A percentile compares a stretch with the other conserved stretches of the same genome.
These are phyloP conservation scores for Trypanosoma congolense DNA, from an alignment of 208 protist species.

Conservation along the genomic window DNA sequence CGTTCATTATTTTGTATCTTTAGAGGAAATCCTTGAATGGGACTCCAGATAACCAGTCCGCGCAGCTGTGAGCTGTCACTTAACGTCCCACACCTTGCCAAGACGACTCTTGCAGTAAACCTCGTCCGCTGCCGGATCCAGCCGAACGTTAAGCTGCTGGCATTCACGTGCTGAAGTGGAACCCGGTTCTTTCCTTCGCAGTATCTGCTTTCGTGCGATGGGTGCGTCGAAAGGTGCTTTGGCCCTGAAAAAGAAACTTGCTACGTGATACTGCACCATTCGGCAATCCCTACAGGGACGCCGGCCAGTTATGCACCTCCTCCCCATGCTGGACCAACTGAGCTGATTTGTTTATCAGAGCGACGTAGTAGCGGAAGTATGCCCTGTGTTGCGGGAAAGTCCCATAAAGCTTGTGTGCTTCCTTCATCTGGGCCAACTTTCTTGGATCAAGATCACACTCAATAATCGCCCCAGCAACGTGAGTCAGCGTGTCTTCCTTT, in stretches of 20 bases:
- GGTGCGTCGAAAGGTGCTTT: not conserved
- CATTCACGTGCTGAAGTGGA: conserved; percentile 3
- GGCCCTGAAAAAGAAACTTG: conserved; percentile 1
- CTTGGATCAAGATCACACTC: conserved; percentile 10
- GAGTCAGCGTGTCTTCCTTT: conserved; percentile 5
- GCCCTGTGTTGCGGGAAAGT: not conserved
- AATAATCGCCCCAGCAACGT: conserved; percentile 3
- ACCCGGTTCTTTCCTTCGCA: not conserved
- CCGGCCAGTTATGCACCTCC: not conserved
- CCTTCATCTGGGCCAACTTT: conserved; percentile 2
- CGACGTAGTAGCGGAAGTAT: not conserved
- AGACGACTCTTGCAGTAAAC: no score
- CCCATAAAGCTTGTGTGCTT: conserved; percentile 7
- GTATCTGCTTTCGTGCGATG: not conserved
- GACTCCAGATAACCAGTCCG: no score
- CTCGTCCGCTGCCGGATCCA: no score
- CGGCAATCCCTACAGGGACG: not conserved
- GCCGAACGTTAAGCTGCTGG: not conserved
- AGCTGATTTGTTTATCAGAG: not conserved
- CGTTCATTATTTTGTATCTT: no score
- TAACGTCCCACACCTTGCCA: no score
- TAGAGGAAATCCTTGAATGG: no score
- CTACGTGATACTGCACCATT: not conserved
- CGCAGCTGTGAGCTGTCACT: no score
- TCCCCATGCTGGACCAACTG: not conserved